Evolutionary conservation across 1,139 yeast genomes (phyloP).

Genomic region (Komagataea norvegica): DNA sequence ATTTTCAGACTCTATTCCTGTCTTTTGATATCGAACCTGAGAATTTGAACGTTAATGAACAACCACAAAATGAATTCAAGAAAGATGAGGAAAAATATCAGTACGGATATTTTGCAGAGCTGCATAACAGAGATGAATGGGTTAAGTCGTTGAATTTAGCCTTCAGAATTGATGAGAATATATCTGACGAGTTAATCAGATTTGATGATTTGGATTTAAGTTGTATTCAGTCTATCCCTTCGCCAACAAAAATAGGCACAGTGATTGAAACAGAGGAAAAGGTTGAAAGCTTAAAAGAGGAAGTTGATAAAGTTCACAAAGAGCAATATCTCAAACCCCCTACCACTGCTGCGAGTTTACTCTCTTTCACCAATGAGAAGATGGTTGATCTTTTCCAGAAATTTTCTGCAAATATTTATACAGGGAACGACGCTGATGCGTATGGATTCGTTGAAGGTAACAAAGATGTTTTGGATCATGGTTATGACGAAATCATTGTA

Average conservation of each 20-base stretch:
- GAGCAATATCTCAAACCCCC: neutral
- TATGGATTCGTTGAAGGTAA: neutral
- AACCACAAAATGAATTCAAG: no score
- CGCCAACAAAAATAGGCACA: neutral
- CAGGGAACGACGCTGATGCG: no score
- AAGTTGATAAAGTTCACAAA: neutral
- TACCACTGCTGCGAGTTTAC: slow-evolving; percentile 4
- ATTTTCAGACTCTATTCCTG: no score
- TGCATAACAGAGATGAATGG: slow-evolving; percentile 17
- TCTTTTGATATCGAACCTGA: no score
- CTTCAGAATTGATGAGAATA: slow-evolving; percentile 18
- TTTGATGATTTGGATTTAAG: slow-evolving; percentile 4
- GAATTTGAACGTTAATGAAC: no score
- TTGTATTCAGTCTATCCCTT: neutral
- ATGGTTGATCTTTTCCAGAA: slow-evolving; percentile 10
- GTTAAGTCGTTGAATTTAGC: slow-evolving; percentile 18
- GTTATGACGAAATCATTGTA: no score
- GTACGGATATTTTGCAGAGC: slow-evolving; percentile 1
- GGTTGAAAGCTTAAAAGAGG: neutral
- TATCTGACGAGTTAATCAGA: slow-evolving; percentile 9
- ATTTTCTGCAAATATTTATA: slow-evolving; percentile 8
- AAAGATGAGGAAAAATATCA: no score
- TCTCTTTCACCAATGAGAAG: slow-evolving; percentile 10
- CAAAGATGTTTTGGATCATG: neutral
- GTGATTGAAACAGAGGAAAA: no score